Conservation (phyloP, 108 stramenopile genomes). For the Cyclotella choctawhatcheeana region DNA sequence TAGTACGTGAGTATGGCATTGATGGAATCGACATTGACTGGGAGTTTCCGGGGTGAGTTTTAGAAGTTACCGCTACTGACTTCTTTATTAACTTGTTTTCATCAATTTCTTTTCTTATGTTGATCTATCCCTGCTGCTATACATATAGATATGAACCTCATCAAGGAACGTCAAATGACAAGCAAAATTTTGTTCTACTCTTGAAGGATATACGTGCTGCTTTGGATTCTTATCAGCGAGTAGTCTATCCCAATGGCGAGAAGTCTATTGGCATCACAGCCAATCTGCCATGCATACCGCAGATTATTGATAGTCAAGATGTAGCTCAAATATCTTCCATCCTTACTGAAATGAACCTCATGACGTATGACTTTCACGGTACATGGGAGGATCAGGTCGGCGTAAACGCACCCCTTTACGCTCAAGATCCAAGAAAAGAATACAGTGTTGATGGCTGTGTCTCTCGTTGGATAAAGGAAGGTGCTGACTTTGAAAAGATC, state of each 20-base stretch:
- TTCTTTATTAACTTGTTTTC: no score
- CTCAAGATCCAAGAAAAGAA: constrained; percentile 29
- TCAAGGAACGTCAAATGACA: constrained; percentile 34
- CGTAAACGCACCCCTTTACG: constrained; percentile 36
- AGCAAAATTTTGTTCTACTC: constrained; percentile 33
- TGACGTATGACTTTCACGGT: constrained; percentile 54
- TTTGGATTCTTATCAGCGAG: constrained; percentile 36
- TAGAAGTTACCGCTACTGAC: neutral
- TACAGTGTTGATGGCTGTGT: constrained; percentile 50
- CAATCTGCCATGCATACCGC: constrained; percentile 39
- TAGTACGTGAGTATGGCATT: constrained; percentile 42
- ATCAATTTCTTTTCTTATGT: no score
- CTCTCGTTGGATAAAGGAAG: constrained; percentile 41
- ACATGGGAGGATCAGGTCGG: constrained; percentile 24
- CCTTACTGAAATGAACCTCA: constrained; percentile 48
- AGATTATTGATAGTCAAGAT: constrained; percentile 34
- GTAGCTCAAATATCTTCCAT: constrained; percentile 19
- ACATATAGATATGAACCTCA: constrained; percentile 27
- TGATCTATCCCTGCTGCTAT: no score
- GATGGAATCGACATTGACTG: constrained; percentile 50
- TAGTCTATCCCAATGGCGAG: constrained; percentile 33
- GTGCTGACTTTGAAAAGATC: constrained; percentile 36
- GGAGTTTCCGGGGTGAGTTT: constrained; percentile 30
- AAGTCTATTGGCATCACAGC: constrained; percentile 38
- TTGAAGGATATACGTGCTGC: constrained; percentile 36